Conservation (phyloP, 1,284 basidiomycete genomes). For the Takashimella tepidaria region DNA sequence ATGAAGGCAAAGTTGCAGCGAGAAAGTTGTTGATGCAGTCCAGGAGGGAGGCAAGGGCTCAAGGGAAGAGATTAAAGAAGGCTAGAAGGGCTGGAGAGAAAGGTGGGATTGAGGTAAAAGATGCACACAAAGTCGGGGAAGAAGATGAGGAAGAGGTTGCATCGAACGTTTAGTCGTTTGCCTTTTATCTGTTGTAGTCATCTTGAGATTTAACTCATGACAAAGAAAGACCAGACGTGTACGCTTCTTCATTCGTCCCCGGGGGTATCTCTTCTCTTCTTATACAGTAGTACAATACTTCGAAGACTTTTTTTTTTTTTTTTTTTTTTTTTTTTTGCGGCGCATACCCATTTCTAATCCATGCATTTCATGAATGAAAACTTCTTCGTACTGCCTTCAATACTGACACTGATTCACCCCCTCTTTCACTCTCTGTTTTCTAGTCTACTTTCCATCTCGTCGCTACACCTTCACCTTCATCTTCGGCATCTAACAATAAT, state of each 20-base stretch:
- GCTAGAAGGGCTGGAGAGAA: constrained; percentile 6
- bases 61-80: constrained; percentile 14
- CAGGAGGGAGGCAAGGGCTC: constrained; percentile 29
- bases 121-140: constrained; percentile 3
- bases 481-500: constrained; percentile 46
- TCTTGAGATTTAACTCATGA: too few species aligned
- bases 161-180: not conserved
- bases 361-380: too few species aligned
- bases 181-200: too few species aligned
- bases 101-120: constrained; percentile 7
- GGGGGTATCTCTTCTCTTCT: not conserved
- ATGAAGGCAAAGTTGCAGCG: constrained; percentile 45
- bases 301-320: not conserved
- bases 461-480: constrained; percentile 37
- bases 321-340: not conserved
- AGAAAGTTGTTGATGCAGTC: constrained; percentile 34
- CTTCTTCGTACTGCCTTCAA: too few species aligned
- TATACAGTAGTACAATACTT: not conserved
- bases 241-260: not conserved
- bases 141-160: constrained; percentile 4
- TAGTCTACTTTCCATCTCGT: constrained; percentile 45
- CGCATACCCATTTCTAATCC: too few species aligned
- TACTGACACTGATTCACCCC: too few species aligned
- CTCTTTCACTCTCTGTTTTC: too few species aligned
- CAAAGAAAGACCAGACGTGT: not conserved